phyloP scores from a whole-genome alignment of 176 grass and related monocot genomes.

The Zoysia pacifica region DNA sequence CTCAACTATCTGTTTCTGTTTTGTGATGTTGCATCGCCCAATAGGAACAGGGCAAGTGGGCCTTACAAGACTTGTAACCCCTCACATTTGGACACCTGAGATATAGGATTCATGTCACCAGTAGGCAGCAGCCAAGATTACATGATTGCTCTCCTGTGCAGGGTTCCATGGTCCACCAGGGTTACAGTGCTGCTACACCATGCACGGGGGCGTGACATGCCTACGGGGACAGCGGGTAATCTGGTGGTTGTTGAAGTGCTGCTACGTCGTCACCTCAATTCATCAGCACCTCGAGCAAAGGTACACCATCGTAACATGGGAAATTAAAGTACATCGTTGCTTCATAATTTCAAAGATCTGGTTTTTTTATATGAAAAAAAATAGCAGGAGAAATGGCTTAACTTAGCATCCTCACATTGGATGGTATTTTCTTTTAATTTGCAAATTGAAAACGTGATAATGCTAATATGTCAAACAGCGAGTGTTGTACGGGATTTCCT shows the following conservation, averaged over 20 bases:
- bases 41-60: not conserved
- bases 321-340: not conserved
- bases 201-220: not conserved
- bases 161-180: slow-evolving; percentile 5
- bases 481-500: not conserved
- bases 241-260: slow-evolving; percentile 6
- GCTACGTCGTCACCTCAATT: not conserved
- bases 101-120: not conserved
- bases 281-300: not conserved
- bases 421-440: not conserved
- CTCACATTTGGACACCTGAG: not conserved
- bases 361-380: not conserved
- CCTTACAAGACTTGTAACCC: slow-evolving; percentile 3
- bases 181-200: slow-evolving; percentile 11
- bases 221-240: not conserved
- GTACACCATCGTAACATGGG: slow-evolving; percentile 1
- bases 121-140: not conserved
- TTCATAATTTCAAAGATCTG: not conserved
- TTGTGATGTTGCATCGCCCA: not conserved
- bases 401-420: not conserved
- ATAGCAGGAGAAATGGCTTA: not conserved
- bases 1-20: slow-evolving; percentile 19
- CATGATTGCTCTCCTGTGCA: slow-evolving; percentile 11
- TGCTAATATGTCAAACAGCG: not conserved
- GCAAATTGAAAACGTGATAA: not conserved